A percentile compares a stretch with the other conserved stretches of the same genome.
These are phyloP conservation scores for Apiotrichum domesticum DNA, from an alignment of 1,284 basidiomycete genomes.

Conservation along the genomic window DNA sequence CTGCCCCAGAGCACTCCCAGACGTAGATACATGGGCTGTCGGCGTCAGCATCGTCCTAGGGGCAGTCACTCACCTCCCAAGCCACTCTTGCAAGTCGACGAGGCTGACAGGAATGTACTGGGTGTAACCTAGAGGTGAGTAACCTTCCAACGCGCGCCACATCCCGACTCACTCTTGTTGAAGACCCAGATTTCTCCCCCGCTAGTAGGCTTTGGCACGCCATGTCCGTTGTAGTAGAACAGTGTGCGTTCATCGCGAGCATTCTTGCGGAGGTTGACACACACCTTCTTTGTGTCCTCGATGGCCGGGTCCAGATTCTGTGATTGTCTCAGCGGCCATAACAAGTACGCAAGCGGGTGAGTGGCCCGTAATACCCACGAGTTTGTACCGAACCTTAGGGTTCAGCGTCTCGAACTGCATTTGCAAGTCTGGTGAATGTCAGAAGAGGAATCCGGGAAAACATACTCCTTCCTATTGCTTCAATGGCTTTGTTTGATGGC, in stretches of 20 bases:
- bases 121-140: conserved; percentile 60
- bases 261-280: conserved; percentile 73
- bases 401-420: conserved; percentile 91
- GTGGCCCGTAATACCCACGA: conserved; percentile 34
- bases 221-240: conserved; percentile 98
- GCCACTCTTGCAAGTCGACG: conserved; percentile 85
- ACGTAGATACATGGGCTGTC: conserved; percentile 89
- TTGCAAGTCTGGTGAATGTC: conserved; percentile 57
- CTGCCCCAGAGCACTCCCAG: conserved; percentile 97
- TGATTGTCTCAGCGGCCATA: conserved; percentile 14
- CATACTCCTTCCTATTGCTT: conserved; percentile 47
- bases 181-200: conserved; percentile 99
- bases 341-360: conserved; percentile 1
- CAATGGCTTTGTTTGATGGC: conserved; percentile 72
- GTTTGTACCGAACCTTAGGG: conserved; percentile 81
- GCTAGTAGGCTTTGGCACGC: conserved; percentile 92
- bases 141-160: not conserved
- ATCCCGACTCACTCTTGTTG: conserved; percentile 59
- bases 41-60: conserved; percentile 5
- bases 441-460: not conserved
- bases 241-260: conserved; percentile 91
- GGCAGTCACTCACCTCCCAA: conserved; percentile 53
- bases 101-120: conserved; percentile 97
- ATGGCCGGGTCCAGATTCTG: conserved; percentile 86
- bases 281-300: conserved; percentile 89